Conservation (phyloP, 1,284 basidiomycete genomes). For the Heterobasidion occidentale region DNA sequence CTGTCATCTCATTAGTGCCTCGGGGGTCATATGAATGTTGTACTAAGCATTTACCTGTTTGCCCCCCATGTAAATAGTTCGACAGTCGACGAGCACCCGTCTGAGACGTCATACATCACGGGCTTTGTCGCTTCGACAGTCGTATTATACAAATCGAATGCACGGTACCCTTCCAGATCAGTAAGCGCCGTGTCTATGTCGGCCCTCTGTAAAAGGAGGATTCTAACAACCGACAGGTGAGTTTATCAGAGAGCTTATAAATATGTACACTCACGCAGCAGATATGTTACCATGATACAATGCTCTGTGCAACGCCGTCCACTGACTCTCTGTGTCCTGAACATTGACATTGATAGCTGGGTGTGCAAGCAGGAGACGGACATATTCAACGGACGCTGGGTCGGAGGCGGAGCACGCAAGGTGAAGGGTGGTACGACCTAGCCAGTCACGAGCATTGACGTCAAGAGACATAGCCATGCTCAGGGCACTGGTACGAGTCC, state of each 20-base stretch:
- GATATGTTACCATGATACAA: conserved; percentile 83
- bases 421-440: conserved; percentile 81
- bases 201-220: conserved; percentile 66
- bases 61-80: conserved; percentile 91
- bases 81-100: conserved; percentile 12
- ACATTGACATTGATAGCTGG: conserved; percentile 78
- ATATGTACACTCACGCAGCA: conserved; percentile 45
- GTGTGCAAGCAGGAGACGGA: conserved; percentile 74
- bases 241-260: neutral
- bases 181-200: conserved; percentile 76
- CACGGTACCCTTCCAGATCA: conserved; percentile 87
- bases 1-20: conserved; percentile 23
- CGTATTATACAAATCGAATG: conserved; percentile 92
- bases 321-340: conserved; percentile 79
- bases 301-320: conserved; percentile 90
- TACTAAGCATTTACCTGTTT: conserved; percentile 33
- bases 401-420: conserved; percentile 62
- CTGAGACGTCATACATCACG: conserved; percentile 20
- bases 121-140: conserved; percentile 76
- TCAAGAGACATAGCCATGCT: conserved; percentile 36
- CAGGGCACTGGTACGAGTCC: conserved; percentile 46
- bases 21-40: neutral
- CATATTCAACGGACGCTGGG: conserved; percentile 68
- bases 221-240: conserved; percentile 25
- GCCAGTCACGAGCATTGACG: conserved; percentile 67